phyloP scores from a whole-genome alignment of 164 flowering plant genomes.

The Magnolia kwangsiensis region DNA sequence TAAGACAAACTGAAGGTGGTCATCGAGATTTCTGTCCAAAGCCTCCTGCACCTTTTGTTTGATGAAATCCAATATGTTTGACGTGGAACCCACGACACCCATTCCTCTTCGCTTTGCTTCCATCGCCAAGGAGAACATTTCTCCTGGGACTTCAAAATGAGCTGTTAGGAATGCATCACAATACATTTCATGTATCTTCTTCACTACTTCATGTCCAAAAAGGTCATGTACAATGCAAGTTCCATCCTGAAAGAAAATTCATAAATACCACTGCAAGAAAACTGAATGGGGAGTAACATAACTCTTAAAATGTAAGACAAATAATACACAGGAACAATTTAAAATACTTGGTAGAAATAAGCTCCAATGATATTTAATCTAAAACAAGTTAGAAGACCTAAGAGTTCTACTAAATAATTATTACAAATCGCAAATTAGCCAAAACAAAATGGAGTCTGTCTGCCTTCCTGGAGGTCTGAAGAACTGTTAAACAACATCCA shows the following conservation, averaged over 20 bases:
- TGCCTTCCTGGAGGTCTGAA: no score
- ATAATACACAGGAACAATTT: no score
- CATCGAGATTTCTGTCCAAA: slow-evolving; percentile 65
- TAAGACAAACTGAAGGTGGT: slow-evolving; percentile 88
- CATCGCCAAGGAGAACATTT: slow-evolving; percentile 96
- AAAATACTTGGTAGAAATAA: no score
- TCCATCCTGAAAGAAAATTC: slow-evolving; percentile 59
- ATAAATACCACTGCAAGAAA: neutral
- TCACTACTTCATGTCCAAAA: slow-evolving; percentile 89
- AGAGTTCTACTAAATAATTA: no score
- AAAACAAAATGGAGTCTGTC: no score
- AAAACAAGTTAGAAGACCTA: no score
- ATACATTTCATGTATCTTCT: slow-evolving; percentile 76
- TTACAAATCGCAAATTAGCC: no score
- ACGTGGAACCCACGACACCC: slow-evolving; percentile 99
- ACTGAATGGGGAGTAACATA: neutral
- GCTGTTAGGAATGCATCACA: slow-evolving; percentile 91
- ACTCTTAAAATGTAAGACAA: no score
- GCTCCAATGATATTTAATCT: no score
- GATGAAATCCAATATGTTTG: slow-evolving; percentile 90
- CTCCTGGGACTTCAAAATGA: slow-evolving; percentile 97
- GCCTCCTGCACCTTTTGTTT: slow-evolving; percentile 76
- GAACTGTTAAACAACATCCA: no score
- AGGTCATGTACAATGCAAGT: slow-evolving; percentile 95
- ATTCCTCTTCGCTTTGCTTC: slow-evolving; percentile 96